Base-by-base conservation (phyloP, 2,329 filamentous ascomycete species). In the Talaromyces sp. region DNA sequence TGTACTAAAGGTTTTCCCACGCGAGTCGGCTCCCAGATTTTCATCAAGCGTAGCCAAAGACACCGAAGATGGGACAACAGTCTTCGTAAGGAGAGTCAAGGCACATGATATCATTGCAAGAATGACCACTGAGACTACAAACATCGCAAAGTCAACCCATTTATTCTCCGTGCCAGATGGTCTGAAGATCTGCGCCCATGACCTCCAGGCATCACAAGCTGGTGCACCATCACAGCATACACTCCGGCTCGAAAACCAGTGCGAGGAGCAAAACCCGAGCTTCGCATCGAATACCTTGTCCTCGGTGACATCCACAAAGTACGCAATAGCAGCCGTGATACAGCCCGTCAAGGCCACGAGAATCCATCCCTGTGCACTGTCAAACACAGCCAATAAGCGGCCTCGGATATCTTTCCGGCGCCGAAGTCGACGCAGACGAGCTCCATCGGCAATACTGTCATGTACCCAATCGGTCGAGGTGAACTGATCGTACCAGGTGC, bases 401-500 rank as follows among this genome's bases (percentile, higher is more conserved):
- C 93, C 93, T 69, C 87, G 86, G 55, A 96, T 82, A 74, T 93
- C 94, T 70, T 88, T 95, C 44, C 91, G 82, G 64, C 83, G 86
- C 45, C 91, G 85, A 35, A 99, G 80, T 48, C 86, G 86, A 70
- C 95, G 94, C 45, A 95, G 86, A 22, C 94, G 89, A 65, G 91
- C 90, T 9, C 92, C 91, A 74, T 97, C 94, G 65, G 91, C 90
- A 62, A 99, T 97, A 70, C 89, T 92, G 73, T 99, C 94, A 70
- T 96, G 93, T 1, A 99, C 92, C 94, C 94, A 99, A 72, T 99
- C 93, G 50, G 91, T 97, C 6, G 90, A 96, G 5, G 91, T 96
- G 67, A 96, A 96, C 74, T 99, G 94, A 77, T 99, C 94, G 75
- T 97, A 97, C 94, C 94, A 97, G 9, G 95, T 89, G 55, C 94